Evolutionary conservation across 2,329 filamentous ascomycete species (phyloP).

Genomic region (Clarireedia homoeocarpa): DNA sequence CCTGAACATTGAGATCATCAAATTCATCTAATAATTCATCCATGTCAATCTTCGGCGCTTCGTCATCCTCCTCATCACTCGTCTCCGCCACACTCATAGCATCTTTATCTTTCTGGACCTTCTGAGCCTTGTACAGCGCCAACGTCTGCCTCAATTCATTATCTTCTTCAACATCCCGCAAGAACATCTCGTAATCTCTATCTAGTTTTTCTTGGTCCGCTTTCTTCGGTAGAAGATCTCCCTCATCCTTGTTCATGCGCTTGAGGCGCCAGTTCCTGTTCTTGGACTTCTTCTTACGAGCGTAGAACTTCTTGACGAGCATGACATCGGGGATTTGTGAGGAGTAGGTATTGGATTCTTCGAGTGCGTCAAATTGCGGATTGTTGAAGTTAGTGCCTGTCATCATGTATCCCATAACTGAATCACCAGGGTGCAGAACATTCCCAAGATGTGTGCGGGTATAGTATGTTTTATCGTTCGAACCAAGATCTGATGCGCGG

Average conservation of each 20-base stretch:
- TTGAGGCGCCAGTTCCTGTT: constrained; percentile 88
- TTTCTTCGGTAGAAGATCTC: constrained; percentile 78
- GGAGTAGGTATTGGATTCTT: constrained; percentile 66
- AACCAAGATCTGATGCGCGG: constrained; percentile 75
- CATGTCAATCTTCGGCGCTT: constrained; percentile 64
- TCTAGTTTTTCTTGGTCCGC: constrained; percentile 83
- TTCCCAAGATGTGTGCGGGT: constrained; percentile 83
- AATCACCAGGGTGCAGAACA: constrained; percentile 81
- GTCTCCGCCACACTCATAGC: constrained; percentile 62
- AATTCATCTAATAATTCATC: constrained; percentile 85
- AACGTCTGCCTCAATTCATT: constrained; percentile 77
- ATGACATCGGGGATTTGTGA: constrained; percentile 84
- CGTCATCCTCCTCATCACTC: constrained; percentile 54
- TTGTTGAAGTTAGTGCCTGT: constrained; percentile 91
- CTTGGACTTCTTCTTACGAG: constrained; percentile 74
- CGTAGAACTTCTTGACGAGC: constrained; percentile 95
- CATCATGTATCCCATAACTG: constrained; percentile 88
- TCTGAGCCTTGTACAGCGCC: constrained; percentile 69
- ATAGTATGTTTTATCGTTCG: constrained; percentile 83
- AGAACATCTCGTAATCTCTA: constrained; percentile 92
- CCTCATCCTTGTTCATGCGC: constrained; percentile 86
- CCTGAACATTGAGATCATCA: constrained; percentile 68
- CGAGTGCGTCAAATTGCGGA: constrained; percentile 72
- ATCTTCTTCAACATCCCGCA: constrained; percentile 95
- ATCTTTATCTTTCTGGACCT: constrained; percentile 43